phyloP scores from a whole-genome alignment of 495 filamentous ascomycete species.

The Neurospora terricola region DNA sequence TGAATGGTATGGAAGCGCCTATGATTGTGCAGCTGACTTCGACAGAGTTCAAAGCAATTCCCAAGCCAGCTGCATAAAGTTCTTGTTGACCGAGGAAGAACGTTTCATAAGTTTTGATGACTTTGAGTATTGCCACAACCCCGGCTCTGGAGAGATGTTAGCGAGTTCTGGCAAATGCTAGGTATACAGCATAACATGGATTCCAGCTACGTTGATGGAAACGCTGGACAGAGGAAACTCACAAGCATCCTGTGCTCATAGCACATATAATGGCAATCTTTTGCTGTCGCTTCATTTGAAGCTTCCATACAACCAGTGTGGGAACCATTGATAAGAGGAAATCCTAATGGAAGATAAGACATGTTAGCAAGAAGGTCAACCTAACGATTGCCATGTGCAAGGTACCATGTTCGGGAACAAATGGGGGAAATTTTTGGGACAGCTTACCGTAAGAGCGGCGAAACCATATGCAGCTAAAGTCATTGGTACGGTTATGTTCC shows the following conservation, averaged over 20 bases:
- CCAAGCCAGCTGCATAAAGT: not conserved
- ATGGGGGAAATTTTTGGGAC: not conserved
- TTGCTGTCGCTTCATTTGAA: not conserved
- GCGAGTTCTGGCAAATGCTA: not conserved
- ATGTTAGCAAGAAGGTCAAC: not conserved
- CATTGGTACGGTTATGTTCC: not conserved
- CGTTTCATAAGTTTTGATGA: not conserved
- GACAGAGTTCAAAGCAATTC: not conserved
- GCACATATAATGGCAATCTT: not conserved
- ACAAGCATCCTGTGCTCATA: not conserved
- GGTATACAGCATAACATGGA: not conserved
- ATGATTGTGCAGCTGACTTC: not conserved
- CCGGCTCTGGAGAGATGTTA: not conserved
- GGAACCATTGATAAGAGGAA: not conserved
- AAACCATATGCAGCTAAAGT: not conserved
- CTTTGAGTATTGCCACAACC: not conserved
- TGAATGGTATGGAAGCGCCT: not conserved
- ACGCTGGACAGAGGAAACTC: not conserved
- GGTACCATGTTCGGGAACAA: not conserved
- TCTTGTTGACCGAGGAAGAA: not conserved
- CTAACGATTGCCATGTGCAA: not conserved
- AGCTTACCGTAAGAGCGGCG: not conserved
- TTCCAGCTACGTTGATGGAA: not conserved
- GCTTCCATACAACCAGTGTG: not conserved
- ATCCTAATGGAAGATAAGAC: not conserved